Percentiles rank a stretch among this genome's conserved stretches.
Conservation (phyloP, 805 yeast genomes). For the Schizosaccharomyces pombe region DNA sequence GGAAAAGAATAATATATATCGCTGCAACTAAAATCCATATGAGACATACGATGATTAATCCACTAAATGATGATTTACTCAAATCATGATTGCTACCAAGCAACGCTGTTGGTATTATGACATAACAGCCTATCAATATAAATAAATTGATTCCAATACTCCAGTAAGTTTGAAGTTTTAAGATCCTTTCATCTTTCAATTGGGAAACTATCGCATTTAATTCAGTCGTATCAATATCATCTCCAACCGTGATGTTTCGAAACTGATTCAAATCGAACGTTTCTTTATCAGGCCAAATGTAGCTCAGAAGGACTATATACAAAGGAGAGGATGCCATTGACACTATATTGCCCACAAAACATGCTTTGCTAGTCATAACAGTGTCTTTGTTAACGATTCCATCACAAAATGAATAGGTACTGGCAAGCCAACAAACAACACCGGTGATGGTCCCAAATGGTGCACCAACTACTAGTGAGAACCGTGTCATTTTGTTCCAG, state of each 20-base stretch:
- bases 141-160: constrained; percentile 24
- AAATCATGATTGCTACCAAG: constrained; percentile 60
- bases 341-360: constrained; percentile 61
- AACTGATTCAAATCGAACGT: too few relatives aligned
- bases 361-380: constrained; percentile 22
- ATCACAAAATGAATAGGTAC: constrained; percentile 21
- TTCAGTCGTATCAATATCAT: constrained; percentile 19
- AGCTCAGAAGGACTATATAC: constrained; percentile 41
- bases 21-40: constrained; percentile 48
- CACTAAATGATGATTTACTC: constrained; percentile 55
- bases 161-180: constrained; percentile 4
- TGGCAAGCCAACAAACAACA: constrained; percentile 24
- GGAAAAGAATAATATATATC: constrained; percentile 23
- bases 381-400: constrained; percentile 23
- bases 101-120: constrained; percentile 86
- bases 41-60: constrained; percentile 66
- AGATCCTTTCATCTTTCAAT: constrained; percentile 23
- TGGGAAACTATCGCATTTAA: constrained; percentile 19
- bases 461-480: constrained; percentile 26
- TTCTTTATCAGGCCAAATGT: constrained; percentile 42
- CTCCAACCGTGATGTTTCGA: too few relatives aligned
- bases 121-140: constrained; percentile 19
- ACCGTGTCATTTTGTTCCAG: constrained; percentile 35
- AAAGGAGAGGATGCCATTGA: constrained; percentile 53
- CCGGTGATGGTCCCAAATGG: constrained; percentile 32